Conservation (phyloP, 129 eudicot species). For the Tagetes erecta region DNA sequence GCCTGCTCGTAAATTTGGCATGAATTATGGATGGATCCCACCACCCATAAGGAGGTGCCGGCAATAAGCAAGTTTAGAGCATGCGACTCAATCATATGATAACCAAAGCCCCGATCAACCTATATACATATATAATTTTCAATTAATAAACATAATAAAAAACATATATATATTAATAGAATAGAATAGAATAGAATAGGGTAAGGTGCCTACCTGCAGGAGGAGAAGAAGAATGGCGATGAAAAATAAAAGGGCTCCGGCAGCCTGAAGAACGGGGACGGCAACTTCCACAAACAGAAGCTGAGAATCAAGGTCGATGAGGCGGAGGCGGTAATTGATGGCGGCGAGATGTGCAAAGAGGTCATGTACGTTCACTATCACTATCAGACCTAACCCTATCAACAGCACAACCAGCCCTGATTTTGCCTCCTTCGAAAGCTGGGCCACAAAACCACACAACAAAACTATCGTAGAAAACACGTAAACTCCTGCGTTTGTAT, state of each 20-base stretch:
- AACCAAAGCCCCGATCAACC: conserved; percentile 63
- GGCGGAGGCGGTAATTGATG: conserved; percentile 46
- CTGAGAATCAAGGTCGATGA: conserved; percentile 63
- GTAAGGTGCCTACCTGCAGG: conserved; percentile 46
- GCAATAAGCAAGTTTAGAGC: conserved; percentile 67
- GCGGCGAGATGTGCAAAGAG: conserved; percentile 75
- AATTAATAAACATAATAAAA: too few species aligned
- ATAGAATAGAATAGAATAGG: too few species aligned
- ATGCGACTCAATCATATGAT: conserved; percentile 48
- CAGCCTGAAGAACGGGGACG: conserved; percentile 54
- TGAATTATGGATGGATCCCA: conserved; percentile 76
- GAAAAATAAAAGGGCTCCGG: conserved; percentile 53
- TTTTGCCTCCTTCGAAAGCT: conserved; percentile 62
- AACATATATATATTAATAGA: too few species aligned
- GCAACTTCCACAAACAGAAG: conserved; percentile 69
- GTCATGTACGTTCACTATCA: conserved; percentile 69
- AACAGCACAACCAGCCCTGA: conserved; percentile 71
- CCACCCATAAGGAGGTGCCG: conserved; percentile 63
- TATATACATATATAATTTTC: conserved; percentile 15
- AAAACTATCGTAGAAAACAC: conserved; percentile 65
- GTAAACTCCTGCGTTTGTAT: conserved; percentile 76
- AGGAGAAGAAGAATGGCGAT: conserved; percentile 58
- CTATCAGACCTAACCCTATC: conserved; percentile 44
- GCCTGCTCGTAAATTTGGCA: conserved; percentile 78
- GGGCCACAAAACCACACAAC: conserved; percentile 59